phyloP scores from a whole-genome alignment of 2,329 filamentous ascomycete genomes.

The Neophaeococcomyces aloes region DNA sequence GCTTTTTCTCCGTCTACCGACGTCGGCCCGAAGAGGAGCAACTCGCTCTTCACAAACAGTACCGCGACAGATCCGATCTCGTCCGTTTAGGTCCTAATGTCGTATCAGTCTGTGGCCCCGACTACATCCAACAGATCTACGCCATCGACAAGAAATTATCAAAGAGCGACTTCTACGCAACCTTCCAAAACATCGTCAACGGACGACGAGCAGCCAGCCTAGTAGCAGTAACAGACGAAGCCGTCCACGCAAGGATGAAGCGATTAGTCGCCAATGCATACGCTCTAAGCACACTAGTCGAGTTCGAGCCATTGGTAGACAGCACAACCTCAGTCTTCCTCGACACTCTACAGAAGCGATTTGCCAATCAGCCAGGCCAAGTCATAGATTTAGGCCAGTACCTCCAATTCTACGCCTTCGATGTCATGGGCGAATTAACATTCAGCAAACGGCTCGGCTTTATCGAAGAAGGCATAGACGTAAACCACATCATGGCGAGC shows the following conservation, averaged over 20 bases:
- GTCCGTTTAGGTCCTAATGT: conserved; percentile 25
- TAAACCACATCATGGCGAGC: conserved; percentile 25
- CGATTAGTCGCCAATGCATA: conserved; percentile 32
- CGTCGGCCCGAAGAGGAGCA: conserved; percentile 20
- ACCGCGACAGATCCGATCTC: conserved; percentile 18
- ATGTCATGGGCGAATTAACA: conserved; percentile 30
- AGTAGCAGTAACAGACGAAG: conserved; percentile 33
- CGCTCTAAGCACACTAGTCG: conserved; percentile 32
- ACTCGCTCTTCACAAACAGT: conserved; percentile 20
- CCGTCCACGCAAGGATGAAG: conserved; percentile 32
- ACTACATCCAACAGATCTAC: conserved; percentile 19
- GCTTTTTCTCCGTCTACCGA: conserved; percentile 22
- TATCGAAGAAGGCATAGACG: conserved; percentile 25
- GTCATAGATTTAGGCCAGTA: conserved; percentile 26
- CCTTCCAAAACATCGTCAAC: conserved; percentile 24
- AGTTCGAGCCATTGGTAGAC: conserved; percentile 31
- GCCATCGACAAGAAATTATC: conserved; percentile 18
- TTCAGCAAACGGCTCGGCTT: conserved; percentile 28
- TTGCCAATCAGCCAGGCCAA: conserved; percentile 8
- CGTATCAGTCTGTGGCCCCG: conserved; percentile 21
- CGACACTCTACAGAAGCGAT: conserved; percentile 22
- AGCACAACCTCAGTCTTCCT: conserved; percentile 25
- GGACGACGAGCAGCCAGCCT: conserved; percentile 24
- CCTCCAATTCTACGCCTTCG: conserved; percentile 29
- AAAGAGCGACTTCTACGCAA: conserved; percentile 24